Evolutionary conservation across 768 basidiomycete species (phyloP), one percentile per base, ranked within the genome.

Genomic region (Scleroderma citrinum): DNA sequence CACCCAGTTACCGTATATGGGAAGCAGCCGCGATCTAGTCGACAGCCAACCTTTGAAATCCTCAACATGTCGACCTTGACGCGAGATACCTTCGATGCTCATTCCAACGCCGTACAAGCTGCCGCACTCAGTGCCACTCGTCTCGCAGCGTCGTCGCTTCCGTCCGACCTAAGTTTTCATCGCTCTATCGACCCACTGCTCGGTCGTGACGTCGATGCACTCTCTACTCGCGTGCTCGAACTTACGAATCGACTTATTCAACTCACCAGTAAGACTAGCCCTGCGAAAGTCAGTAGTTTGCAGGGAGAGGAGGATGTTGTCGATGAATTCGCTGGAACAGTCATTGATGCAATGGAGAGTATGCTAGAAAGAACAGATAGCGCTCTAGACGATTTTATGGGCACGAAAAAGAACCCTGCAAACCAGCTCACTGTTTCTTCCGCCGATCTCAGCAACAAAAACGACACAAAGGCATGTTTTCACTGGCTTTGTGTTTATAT

Each of bases 341-440:
- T 95, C 2, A 85, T 90, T n/a, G 90, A 92, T 60, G 72, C 81
- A 0, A 79, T 95, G 75, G 95, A 99, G 62, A 76, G 78, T 41
- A 64, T 97, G 46, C 66, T 96, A 50, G 96, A 98, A 67, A 76
- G 81, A 46, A 87, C 91, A 4, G 93, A 97, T 61, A 84, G 81
- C 8, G 82, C 81, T 54, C 67, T 99, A 32, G 95, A 98, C 59
- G 80, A 87, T 54, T 78, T 78, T 55, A 72, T 81, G 34, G 92
- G 92, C 5, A 72, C 76, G 52, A 81, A 73, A 46, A 92, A 85
- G 65, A 72, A 78, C 0, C 78, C 83, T 34, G 80, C 76, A 2
- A 83, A 88, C 43, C 71, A 72, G 12, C 67, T 87, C 36, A 80
- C 85, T 43, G 70, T 74, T 20, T 56, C 40, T 21, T 49, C 56